phyloP scores from a whole-genome alignment of 305 asterid species.

The Euphrasia arctica region DNA sequence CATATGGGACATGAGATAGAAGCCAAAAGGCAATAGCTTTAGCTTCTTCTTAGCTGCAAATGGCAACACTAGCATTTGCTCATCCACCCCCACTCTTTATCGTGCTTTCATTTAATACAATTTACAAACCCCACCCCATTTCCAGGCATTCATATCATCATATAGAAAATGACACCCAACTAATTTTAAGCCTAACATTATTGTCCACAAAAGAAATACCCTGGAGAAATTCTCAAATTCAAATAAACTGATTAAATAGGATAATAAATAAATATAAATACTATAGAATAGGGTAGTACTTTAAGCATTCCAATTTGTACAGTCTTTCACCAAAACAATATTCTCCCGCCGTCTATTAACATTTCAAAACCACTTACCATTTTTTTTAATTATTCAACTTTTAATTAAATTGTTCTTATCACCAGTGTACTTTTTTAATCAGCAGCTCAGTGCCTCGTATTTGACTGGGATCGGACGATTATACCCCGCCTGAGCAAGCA shows the following conservation, averaged over 20 bases:
- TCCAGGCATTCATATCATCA: constrained; percentile 15
- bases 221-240: constrained; percentile 38
- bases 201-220: neutral
- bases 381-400: constrained; percentile 20
- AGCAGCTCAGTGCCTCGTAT: constrained; percentile 82
- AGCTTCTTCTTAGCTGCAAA: constrained; percentile 2
- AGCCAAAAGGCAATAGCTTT: constrained; percentile 33
- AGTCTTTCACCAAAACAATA: constrained; percentile 38
- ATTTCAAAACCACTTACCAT: constrained; percentile 23
- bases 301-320: constrained; percentile 51
- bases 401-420: neutral
- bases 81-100: constrained; percentile 20
- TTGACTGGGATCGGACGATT: constrained; percentile 74
- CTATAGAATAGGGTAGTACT: constrained; percentile 9
- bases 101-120: constrained; percentile 27
- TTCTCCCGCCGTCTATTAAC: constrained; percentile 40
- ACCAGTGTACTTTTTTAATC: constrained; percentile 8
- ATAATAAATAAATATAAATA: too few relatives aligned
- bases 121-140: constrained; percentile 13
- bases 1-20: constrained; percentile 43
- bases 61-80: constrained; percentile 10
- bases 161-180: constrained; percentile 34
- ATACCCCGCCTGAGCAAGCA: constrained; percentile 77
- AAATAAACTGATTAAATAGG: neutral
- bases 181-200: constrained; percentile 18